Evolutionary conservation across 2,329 filamentous ascomycete genomes (phyloP), one percentile per base, ranked within the genome.

Genomic region (Hortaea werneckii): DNA sequence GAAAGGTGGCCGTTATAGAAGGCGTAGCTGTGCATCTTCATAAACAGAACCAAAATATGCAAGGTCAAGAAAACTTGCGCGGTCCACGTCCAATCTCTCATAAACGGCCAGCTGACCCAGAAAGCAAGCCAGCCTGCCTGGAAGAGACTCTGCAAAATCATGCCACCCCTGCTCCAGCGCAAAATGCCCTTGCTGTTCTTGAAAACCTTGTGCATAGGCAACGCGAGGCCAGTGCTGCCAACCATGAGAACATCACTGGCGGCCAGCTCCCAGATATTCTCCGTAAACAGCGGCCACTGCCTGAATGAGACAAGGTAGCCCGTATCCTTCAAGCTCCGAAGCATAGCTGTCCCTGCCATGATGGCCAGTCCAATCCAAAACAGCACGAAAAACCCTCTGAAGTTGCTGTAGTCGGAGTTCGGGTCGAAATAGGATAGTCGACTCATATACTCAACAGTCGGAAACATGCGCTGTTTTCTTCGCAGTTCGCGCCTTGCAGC

Each of bases 1-100:
- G 84, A 86, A 11, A 98, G 74, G 65, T 98, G 92, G 8, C 92
- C 92, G 58, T 95, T 96, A 71, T 98, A 98, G 66, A 96, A 98
- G 26, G 87, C 85, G 61, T 95, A 98, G 5, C 89, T 95, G 65
- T 98, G 92, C 80, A 96, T 92, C 73, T 98, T 98, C 92, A 98
- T 98, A 42, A 95, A 80, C 13, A 98, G 75, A 6, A 87, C 83
- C 67, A 98, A 80, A 38, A 88, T 83, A 66, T 98, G 92, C 30
- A 98, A 73, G 8, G 89, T 83, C 56, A 98, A 78, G 65, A 94
- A 98, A 35, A 98, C 92, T 62, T 96, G 92, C 2, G 90, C 83
- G 0, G 92, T 98, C 92, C 92, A 98, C 2, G 88, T 86, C 92
- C 92, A 98, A 43, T 84, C 76, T 6, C 94, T 74, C 56, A 83